Percentiles rank a stretch among this genome's conserved stretches.
Conservation (phyloP, 208 protist species). For the Balamuthia mandrillaris region DNA sequence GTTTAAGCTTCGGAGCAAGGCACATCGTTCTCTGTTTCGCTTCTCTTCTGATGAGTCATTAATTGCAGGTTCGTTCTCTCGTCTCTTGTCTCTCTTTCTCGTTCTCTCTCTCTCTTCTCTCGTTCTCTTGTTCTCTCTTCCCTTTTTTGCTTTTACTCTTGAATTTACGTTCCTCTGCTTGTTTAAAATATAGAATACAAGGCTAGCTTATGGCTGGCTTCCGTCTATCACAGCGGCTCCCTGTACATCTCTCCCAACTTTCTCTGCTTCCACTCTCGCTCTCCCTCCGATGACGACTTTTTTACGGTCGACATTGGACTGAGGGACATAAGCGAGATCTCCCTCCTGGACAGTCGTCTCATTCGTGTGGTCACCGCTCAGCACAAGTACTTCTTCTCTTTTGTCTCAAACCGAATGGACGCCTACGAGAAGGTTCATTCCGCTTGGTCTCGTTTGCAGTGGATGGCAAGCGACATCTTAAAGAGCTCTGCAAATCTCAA, state of each 20-base stretch:
- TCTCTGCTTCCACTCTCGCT: background rate
- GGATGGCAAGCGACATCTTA: no score
- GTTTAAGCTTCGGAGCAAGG: no score
- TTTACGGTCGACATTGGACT: slow-evolving; percentile 29
- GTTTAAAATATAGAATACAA: background rate
- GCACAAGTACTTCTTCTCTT: slow-evolving; percentile 28
- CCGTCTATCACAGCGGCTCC: background rate
- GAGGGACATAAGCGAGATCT: background rate
- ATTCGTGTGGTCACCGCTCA: background rate
- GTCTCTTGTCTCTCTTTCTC: background rate
- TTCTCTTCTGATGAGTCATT: slow-evolving; percentile 13
- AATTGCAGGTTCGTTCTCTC: background rate
- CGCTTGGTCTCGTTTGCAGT: background rate
- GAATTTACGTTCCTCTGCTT: background rate
- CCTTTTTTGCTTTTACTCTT: background rate
- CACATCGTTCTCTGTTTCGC: no score
- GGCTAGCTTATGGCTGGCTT: slow-evolving; percentile 25
- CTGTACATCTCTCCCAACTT: slow-evolving; percentile 15
- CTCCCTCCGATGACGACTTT: background rate
- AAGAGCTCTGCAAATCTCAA: no score
- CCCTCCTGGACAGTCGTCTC: background rate
- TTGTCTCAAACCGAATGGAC: background rate
- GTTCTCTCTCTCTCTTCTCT: background rate
- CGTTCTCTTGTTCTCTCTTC: background rate
- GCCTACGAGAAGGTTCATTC: slow-evolving; percentile 24